Conservation (phyloP, 257 asterid genomes). For the Phtheirospermum japonicum region DNA sequence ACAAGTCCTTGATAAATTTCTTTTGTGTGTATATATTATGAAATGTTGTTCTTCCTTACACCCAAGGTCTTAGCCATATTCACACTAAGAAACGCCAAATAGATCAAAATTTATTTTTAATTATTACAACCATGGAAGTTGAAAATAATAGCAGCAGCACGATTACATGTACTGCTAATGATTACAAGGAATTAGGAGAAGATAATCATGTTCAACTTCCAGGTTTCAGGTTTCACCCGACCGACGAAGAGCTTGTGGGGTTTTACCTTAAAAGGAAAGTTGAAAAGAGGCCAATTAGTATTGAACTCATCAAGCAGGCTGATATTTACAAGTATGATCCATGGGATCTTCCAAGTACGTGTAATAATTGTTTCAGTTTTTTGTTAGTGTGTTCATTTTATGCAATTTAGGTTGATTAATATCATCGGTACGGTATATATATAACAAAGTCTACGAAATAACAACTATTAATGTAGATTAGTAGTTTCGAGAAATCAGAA, state of each 20-base stretch:
- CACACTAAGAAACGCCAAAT: not conserved
- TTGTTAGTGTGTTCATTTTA: not conserved
- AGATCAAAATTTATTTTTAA: no score
- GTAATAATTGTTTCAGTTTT: not conserved
- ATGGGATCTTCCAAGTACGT: conserved; percentile 55
- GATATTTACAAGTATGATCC: conserved; percentile 60
- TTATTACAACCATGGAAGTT: conserved; percentile 29
- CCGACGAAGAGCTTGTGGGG: conserved; percentile 52
- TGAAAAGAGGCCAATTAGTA: conserved; percentile 28
- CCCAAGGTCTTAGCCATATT: conserved; percentile 5
- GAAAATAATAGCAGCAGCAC: conserved; percentile 18
- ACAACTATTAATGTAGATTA: no score
- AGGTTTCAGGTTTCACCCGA: conserved; percentile 54
- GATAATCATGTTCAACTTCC: conserved; percentile 35
- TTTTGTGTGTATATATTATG: not conserved
- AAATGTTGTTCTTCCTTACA: conserved; percentile 1
- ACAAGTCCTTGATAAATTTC: not conserved
- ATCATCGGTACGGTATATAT: no score
- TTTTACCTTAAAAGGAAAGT: conserved; percentile 49
- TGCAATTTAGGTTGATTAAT: no score
- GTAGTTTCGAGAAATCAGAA: no score
- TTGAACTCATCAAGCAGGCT: conserved; percentile 41
- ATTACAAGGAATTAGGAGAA: conserved; percentile 2
- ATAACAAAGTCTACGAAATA: no score
- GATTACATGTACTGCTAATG: not conserved